A percentile compares a stretch with the other conserved stretches of the same genome.
These are phyloP conservation scores for Emmonsiellopsis sp. DNA, from an alignment of 2,329 filamentous ascomycete species.

Conservation along the genomic window DNA sequence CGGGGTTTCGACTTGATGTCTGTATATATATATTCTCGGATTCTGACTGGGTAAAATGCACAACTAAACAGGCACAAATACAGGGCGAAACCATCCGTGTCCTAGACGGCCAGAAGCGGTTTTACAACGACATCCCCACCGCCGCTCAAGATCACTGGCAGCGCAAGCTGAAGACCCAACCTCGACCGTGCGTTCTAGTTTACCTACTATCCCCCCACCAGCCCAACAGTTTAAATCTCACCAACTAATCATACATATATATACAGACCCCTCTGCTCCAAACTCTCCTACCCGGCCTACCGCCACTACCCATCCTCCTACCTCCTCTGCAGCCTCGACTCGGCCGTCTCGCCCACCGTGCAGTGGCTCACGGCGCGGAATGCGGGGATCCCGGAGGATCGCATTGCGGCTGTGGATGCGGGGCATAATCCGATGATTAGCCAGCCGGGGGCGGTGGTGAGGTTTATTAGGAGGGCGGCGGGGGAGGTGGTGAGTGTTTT, in stretches of 20 bases:
- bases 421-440: conserved; percentile 9
- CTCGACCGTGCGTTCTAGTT: neutral
- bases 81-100: conserved; percentile 4
- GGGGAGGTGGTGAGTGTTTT: neutral
- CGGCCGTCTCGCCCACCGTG: conserved; percentile 1
- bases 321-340: conserved; percentile 7
- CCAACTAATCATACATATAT: neutral
- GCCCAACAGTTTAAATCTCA: neutral
- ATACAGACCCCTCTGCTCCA: conserved; percentile 5
- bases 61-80: neutral
- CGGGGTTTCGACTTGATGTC: neutral
- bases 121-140: conserved; percentile 8
- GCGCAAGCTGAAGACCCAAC: conserved; percentile 1
- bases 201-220: neutral
- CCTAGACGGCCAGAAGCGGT: conserved; percentile 3
- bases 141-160: conserved; percentile 1
- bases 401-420: neutral
- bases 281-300: conserved; percentile 11
- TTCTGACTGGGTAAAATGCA: neutral
- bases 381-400: conserved; percentile 3
- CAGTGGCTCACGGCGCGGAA: conserved; percentile 5
- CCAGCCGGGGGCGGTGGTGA: conserved; percentile 2
- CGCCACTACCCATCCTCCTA: conserved; percentile 8
- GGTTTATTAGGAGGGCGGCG: conserved; percentile 5
- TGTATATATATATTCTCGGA: neutral